Percentiles rank a stretch among this genome's conserved stretches.
Evolutionary conservation across 768 basidiomycete genomes (phyloP).

Genomic region (Panaeolus papilionaceus): DNA sequence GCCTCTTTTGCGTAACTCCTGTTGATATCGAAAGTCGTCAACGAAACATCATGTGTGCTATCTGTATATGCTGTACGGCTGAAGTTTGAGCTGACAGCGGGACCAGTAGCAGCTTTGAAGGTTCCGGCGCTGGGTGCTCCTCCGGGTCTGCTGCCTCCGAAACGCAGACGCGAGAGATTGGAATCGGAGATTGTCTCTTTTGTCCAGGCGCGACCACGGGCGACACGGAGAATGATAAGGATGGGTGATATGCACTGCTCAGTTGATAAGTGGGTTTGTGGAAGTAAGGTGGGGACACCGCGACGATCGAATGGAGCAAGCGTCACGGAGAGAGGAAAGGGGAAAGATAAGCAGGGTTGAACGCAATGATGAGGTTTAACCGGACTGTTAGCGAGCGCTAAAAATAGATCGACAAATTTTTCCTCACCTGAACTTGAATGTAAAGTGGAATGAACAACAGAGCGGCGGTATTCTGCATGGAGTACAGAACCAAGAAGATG

Average conservation of each 20-base stretch:
- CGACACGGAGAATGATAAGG: slow-evolving; percentile 14
- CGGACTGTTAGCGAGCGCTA: slow-evolving; percentile 5
- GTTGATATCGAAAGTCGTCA: background rate
- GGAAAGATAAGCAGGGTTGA: background rate
- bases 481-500: slow-evolving; percentile 35
- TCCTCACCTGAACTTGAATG: slow-evolving; percentile 31
- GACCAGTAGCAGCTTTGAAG: background rate
- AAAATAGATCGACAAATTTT: background rate
- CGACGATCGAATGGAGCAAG: background rate
- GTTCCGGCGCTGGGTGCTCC: background rate
- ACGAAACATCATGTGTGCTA: background rate
- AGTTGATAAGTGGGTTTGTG: background rate
- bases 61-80: background rate
- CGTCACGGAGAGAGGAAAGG: background rate
- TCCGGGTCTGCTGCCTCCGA: background rate
- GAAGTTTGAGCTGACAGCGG: background rate
- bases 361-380: background rate
- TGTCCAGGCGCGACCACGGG: slow-evolving; percentile 8
- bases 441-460: slow-evolving; percentile 28
- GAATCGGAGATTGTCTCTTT: slow-evolving; percentile 4
- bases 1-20: background rate
- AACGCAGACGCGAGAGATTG: background rate
- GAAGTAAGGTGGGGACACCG: background rate
- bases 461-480: slow-evolving; percentile 23
- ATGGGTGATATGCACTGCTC: slow-evolving; percentile 12